Evolutionary conservation across 345 rosid genomes (phyloP).

Genomic region (Euphorbia lathyris): DNA sequence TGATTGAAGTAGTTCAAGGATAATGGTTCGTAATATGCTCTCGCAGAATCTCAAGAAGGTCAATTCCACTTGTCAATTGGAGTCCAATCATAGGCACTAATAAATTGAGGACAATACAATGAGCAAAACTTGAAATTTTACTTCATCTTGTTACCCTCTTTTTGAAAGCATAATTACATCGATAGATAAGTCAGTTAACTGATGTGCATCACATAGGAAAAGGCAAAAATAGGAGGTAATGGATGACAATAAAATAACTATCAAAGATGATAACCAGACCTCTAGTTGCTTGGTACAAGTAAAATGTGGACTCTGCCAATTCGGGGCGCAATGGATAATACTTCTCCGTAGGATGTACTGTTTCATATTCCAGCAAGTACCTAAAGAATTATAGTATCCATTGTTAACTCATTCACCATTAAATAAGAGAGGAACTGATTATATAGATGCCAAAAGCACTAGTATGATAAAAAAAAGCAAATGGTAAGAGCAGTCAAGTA

Average conservation of each 20-base stretch:
- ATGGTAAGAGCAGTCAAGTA: neutral
- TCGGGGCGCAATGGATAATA: conserved; percentile 97
- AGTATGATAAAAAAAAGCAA: conserved; percentile 4
- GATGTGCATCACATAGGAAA: neutral
- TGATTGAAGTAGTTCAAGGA: neutral
- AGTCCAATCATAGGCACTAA: neutral
- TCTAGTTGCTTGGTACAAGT: conserved; percentile 95
- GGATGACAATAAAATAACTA: neutral
- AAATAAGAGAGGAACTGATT: conserved; percentile 12
- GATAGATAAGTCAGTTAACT: neutral
- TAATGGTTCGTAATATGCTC: neutral
- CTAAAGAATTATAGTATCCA: conserved; percentile 28
- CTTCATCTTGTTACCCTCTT: neutral
- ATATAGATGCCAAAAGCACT: too few relatives aligned
- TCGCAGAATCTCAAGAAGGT: neutral
- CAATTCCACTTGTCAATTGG: neutral
- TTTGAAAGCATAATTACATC: neutral
- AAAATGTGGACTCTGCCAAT: conserved; percentile 93
- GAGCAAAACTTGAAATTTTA: neutral
- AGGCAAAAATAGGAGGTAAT: neutral
- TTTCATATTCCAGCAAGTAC: conserved; percentile 85
- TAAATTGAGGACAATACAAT: neutral
- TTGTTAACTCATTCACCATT: conserved; percentile 16
- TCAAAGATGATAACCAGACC: conserved; percentile 38
- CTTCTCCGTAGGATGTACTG: conserved; percentile 87